phyloP scores from a whole-genome alignment of 441 rosid species.

The Flueggea neowawraea region DNA sequence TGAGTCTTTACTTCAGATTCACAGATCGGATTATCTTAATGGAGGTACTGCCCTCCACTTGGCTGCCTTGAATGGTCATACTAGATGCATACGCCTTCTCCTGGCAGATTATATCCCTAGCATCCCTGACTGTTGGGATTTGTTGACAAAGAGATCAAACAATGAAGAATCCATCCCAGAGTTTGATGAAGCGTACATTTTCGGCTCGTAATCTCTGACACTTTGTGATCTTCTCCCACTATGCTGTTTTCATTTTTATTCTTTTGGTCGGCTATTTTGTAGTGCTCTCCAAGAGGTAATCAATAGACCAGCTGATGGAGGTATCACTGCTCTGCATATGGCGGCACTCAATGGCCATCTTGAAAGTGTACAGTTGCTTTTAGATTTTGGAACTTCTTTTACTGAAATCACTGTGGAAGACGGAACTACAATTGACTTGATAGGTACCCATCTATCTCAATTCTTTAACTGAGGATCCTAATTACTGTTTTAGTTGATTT shows the following conservation, averaged over 20 bases:
- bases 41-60: conserved; percentile 95
- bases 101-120: conserved; percentile 87
- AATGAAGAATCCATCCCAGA: conserved; percentile 37
- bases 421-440: conserved; percentile 89
- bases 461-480: background rate
- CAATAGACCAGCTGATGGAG: conserved; percentile 88
- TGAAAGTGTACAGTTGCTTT: conserved; percentile 72
- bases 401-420: conserved; percentile 76
- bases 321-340: conserved; percentile 90
- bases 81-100: conserved; percentile 77
- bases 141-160: conserved; percentile 33
- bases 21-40: conserved; percentile 83
- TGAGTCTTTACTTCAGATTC: conserved; percentile 47
- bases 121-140: conserved; percentile 47
- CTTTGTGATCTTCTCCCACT: background rate
- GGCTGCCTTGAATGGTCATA: conserved; percentile 89
- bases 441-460: conserved; percentile 38
- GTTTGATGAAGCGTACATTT: conserved; percentile 53
- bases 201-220: background rate
- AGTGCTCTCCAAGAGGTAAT: conserved; percentile 67
- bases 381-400: conserved; percentile 86
- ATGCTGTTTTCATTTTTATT: conserved; percentile 7
- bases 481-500: no score
- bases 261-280: conserved; percentile 11
- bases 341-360: conserved; percentile 88